Base-by-base conservation (phyloP, 495 filamentous ascomycete species). In the Penicillium tannophilum region DNA sequence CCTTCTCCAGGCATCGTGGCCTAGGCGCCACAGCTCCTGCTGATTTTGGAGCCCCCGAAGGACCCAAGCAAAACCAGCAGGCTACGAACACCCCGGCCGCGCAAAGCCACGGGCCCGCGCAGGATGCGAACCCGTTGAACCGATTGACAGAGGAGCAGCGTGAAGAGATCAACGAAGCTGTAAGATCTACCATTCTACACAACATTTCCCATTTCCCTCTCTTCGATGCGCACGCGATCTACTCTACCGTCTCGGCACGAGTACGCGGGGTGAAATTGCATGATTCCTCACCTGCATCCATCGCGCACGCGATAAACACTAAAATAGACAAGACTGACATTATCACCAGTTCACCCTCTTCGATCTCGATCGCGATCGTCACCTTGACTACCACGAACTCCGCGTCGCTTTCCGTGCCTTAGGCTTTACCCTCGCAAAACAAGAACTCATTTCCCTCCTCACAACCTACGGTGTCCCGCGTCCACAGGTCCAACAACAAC, bases 341-440 rank as follows among this genome's bases (percentile, higher is more conserved):
- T 28, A 28, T 7, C 28, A 28, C 28, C 28, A 97, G 93, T 97
- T 98, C 77, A 87, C 85, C 54, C 89, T 98, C 70, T 98, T 98
- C 80, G 93, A 98, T 75, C 89, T 96, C 58, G 94, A 98, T 82
- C 93, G 93, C 76, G 93, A 98, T 79, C 83, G 86, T 52, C 84
- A 90, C 65, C 91, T 98, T 63, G 93, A 97, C 74, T 97, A 97
- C 84, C 93, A 96, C 74, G 93, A 98, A 74, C 90, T 98, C 71
- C 93, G 94, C 79, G 95, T 97, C 79, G 91, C 94, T 59, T 91
- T 97, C 70, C 94, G 95, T 77, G 93, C 93, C 7, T 86, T 98
- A 16, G 93, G 93, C 63, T 98, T 98, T 82, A 92, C 92, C 54
- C 83, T 92, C 44, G 84, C 89, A 28, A 95, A 95, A 75, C 72